These are phyloP conservation scores for Mortierella sp. DNA, from an alignment of 371 early-diverging fungal genomes.

Conservation along the genomic window DNA sequence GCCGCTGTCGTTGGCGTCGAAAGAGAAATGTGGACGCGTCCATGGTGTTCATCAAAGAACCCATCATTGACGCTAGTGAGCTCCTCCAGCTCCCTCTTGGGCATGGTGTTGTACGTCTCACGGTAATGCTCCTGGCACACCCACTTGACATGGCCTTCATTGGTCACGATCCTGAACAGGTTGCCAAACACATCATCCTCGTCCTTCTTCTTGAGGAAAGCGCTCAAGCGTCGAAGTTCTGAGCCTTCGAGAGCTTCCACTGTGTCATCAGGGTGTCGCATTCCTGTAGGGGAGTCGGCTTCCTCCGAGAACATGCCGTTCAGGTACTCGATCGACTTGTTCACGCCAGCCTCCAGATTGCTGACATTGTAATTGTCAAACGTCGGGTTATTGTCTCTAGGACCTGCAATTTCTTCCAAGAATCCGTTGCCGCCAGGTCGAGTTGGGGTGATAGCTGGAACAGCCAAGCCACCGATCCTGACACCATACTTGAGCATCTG, in stretches of 20 bases:
- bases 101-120: slow-evolving; percentile 7
- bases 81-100: slow-evolving; percentile 14
- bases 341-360: slow-evolving; percentile 9
- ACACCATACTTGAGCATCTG: slow-evolving; percentile 33
- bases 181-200: slow-evolving; percentile 16
- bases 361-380: not conserved
- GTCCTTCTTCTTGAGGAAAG: slow-evolving; percentile 21
- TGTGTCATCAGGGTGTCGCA: not conserved
- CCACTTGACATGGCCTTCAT: slow-evolving; percentile 32
- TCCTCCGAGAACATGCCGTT: not conserved
- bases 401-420: no score
- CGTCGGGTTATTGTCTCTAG: not conserved
- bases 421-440: not conserved
- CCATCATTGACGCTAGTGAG: slow-evolving; percentile 8
- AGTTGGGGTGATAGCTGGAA: slow-evolving; percentile 10
- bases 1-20: slow-evolving; percentile 9
- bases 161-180: slow-evolving; percentile 22
- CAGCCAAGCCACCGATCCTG: slow-evolving; percentile 14
- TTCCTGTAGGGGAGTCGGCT: not conserved
- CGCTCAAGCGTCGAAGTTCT: slow-evolving; percentile 11
- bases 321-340: slow-evolving; percentile 16
- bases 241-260: slow-evolving; percentile 13
- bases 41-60: slow-evolving; percentile 16
- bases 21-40: slow-evolving; percentile 14
- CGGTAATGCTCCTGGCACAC: slow-evolving; percentile 37